Conservation (phyloP, 1,284 basidiomycete genomes). For the Uromyces viciae-fabae region DNA sequence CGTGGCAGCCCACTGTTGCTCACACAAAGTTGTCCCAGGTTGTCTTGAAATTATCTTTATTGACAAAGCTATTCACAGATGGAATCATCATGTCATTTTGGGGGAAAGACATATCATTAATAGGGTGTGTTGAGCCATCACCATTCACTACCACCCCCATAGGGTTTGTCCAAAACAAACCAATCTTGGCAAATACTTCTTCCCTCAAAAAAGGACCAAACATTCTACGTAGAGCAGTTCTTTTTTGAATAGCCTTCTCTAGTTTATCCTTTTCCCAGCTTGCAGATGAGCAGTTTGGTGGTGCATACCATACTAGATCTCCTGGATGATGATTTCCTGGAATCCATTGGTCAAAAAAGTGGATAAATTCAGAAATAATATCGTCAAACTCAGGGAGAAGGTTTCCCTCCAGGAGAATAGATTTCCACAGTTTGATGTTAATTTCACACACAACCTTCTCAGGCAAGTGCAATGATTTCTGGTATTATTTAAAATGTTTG, state of each 20-base stretch:
- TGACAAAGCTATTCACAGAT: not conserved
- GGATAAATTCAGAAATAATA: not conserved
- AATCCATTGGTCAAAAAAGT: conserved; percentile 2
- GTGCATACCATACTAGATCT: not conserved
- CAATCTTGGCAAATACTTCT: not conserved
- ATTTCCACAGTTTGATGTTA: not conserved
- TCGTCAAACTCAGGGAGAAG: not conserved
- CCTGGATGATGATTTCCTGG: not conserved
- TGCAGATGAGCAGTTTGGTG: not conserved
- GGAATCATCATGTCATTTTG: not conserved
- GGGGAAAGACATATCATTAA: not conserved
- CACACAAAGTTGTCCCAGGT: conserved; percentile 23
- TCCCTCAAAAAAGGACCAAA: not conserved
- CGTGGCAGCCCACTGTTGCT: no score
- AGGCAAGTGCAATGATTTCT: no score
- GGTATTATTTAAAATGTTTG: no score
- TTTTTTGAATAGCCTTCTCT: not conserved
- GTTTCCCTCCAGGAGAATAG: not conserved
- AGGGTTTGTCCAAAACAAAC: not conserved
- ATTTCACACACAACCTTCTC: not conserved
- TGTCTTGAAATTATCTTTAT: not conserved
- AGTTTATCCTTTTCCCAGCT: not conserved
- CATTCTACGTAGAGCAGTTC: not conserved
- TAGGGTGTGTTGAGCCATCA: not conserved
- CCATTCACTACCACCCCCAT: not conserved